Percentiles rank a stretch among this genome's conserved stretches.
These are phyloP conservation scores for Lantana camara DNA, from an alignment of 257 asterid genomes.

Conservation along the genomic window DNA sequence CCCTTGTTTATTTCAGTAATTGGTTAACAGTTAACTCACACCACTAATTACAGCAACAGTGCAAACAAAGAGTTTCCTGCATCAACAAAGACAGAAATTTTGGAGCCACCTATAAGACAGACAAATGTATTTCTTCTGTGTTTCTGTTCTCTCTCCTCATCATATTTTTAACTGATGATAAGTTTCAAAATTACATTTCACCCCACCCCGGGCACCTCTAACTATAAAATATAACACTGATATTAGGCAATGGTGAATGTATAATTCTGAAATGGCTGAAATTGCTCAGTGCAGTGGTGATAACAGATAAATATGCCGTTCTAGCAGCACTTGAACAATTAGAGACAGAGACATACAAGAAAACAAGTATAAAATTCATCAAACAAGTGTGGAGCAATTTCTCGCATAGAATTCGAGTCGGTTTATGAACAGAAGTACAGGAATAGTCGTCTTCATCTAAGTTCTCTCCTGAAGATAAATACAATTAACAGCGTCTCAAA, in stretches of 20 bases:
- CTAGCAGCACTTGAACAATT: background rate
- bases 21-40: too few relatives aligned
- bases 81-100: background rate
- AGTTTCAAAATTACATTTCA: background rate
- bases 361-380: background rate
- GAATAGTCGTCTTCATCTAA: background rate
- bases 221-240: too few relatives aligned
- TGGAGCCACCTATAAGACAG: background rate
- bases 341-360: background rate
- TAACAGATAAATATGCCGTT: too few relatives aligned
- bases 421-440: background rate
- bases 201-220: too few relatives aligned
- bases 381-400: background rate
- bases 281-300: too few relatives aligned
- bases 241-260: too few relatives aligned
- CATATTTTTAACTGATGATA: too few relatives aligned
- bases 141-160: too few relatives aligned
- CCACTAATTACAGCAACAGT: too few relatives aligned
- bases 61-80: background rate
- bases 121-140: background rate
- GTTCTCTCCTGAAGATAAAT: constrained; percentile 2
- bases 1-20: constrained; percentile 30
- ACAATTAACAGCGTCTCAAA: constrained; percentile 5
- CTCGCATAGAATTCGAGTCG: background rate
- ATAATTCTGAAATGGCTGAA: too few relatives aligned